Base-by-base conservation (phyloP, 305 asterid genomes). In the Fraxinus angustifolia region DNA sequence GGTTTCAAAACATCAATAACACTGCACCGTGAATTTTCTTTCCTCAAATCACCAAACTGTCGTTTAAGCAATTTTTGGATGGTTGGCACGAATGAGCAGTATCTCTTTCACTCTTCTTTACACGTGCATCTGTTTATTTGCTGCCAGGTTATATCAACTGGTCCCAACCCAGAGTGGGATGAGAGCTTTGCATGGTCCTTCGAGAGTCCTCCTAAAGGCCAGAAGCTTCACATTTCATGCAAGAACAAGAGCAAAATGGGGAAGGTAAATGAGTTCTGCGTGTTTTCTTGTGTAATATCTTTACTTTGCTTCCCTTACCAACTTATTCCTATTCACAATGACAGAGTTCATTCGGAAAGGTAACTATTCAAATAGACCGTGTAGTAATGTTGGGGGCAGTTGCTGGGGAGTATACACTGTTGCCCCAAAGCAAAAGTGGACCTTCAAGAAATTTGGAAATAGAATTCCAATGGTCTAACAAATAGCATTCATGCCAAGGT, bases 221-320 rank as follows among this genome's bases (percentile, higher is more conserved):
- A 93, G 91, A 95, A 95, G 88, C 97, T 95, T 81, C 99, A 93
- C 86, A 95, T 95, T 81, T 95, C 99, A 36, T 95, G 99, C 98
- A 95, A 95, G 92, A 95, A 95, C 86, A 92, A 95, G 94, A 95
- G 98, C 96, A 95, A 95, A 85, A 91, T 95, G 98, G 99, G 99
- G 72, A 95, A 95, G 98, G 98, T 93, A 84, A 76, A 36, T 56
- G 42, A 75, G 31, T 30, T 17, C 0, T 6, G 12, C 16, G 3
- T 68, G 12, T 3, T 74, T 35, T 81, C 56, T 58, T 36, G 21
- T 45, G 3, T 17, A 67, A 50, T 78, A 78, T 75, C 8, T 5
- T 7, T 77, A 21, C 80, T 8, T 4, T 74, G 33, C 77, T 23
- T 80, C 34, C 16, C 71, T 35, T 74, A 1, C 81, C 85, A 40